phyloP scores from a whole-genome alignment of 2,329 filamentous ascomycete genomes.

The Trichoderma afroharzianum region DNA sequence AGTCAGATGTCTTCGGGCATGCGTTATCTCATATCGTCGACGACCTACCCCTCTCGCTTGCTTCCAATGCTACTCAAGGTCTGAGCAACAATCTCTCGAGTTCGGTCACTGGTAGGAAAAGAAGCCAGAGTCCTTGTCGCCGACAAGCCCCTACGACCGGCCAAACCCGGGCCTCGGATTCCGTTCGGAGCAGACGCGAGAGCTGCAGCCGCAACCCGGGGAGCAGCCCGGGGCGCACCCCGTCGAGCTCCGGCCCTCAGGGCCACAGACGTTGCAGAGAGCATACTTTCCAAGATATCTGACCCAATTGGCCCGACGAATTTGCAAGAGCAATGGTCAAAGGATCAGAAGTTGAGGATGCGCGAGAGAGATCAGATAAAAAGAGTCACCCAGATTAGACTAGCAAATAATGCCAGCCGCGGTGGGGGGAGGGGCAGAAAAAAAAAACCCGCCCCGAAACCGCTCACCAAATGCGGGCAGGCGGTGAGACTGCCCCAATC shows the following conservation, averaged over 20 bases:
- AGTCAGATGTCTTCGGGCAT: not conserved
- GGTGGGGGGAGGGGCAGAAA: conserved; percentile 23
- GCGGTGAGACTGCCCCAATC: conserved; percentile 7
- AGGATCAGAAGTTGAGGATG: not conserved
- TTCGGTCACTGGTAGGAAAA: conserved; percentile 27
- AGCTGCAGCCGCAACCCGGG: conserved; percentile 25
- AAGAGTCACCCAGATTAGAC: not conserved
- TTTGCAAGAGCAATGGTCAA: not conserved
- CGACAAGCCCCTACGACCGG: conserved; percentile 23
- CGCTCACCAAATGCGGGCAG: conserved; percentile 10
- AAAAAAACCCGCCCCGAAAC: conserved; percentile 20
- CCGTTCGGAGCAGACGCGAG: conserved; percentile 24
- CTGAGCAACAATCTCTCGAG: conserved; percentile 38
- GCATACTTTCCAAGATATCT: conserved; percentile 33
- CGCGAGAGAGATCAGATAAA: not conserved
- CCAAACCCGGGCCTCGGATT: conserved; percentile 27
- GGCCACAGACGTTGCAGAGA: conserved; percentile 41
- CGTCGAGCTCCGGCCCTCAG: conserved; percentile 44
- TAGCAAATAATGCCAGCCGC: not conserved
- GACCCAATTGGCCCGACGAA: conserved; percentile 23
- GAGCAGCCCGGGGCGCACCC: conserved; percentile 35
- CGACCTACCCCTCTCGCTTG: conserved; percentile 66
- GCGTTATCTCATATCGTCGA: not conserved
- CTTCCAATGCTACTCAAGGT: conserved; percentile 93
- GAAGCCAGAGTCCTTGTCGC: conserved; percentile 2